Base-by-base conservation (phyloP, 306 rosid genomes). In the Phaseolus lunatus region DNA sequence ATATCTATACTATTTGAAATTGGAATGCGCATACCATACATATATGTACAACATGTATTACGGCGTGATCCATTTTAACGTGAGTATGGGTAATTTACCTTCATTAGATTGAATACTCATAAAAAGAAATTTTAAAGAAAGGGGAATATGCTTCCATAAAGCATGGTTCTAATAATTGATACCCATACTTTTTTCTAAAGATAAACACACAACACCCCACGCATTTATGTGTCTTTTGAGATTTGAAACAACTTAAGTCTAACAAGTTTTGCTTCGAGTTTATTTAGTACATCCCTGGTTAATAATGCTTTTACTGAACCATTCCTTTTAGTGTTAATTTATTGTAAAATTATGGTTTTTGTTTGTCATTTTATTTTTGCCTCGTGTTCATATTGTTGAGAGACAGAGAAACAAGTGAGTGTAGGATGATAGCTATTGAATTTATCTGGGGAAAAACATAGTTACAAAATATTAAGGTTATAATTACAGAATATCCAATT, bases 161-260 rank as follows among this genome's bases (percentile, higher is more conserved):
- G 47, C 58, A 47, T 27, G 20, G 43, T 61, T 72, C 29, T 67
- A 41, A 61, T 73, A 37, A 19, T 24, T 19, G 24, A 57, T 54
- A 48, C 47, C 6, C 56, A 27, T 41, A 20, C 53, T 48, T 65
- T 69, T 62, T 24, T 35, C 3, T 44, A 35, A 20, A 18, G n/a
- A 53, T 24, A 53, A 56, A 56, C n/a, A n/a, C 19, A 48, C 20
- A 49, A 14, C 73, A 15, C 22, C 33, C 48, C 5, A 62, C 29
- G 41, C 20, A 16, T 70, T 13, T 27, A 33, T 16, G 5, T 53
- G 5, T 5, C 15, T 70, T 54, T 80, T 65, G 23, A 7, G 52
- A 39, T 66, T 72, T 54, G 72, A 31, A 73, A 49, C 29, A 71
- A 44, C 61, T 5, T 22, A 19, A 68, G 18, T 57, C 13, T 16